These are phyloP conservation scores for Gamsiella multidivaricata DNA, from an alignment of 192 early-diverging fungal species.

Conservation along the genomic window DNA sequence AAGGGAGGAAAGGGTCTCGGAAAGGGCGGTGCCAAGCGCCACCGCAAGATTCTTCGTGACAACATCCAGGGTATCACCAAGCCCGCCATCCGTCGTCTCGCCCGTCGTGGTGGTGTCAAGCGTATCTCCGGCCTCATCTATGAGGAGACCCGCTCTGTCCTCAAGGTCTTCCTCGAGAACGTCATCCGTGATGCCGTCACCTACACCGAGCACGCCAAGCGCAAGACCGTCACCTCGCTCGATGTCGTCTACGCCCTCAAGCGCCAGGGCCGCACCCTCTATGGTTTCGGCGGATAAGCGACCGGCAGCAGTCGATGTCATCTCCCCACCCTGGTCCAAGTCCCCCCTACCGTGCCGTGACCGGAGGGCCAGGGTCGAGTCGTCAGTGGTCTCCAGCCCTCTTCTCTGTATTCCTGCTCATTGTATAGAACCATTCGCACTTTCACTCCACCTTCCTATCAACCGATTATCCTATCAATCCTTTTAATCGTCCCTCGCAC, in stretches of 20 bases:
- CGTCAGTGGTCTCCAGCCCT: slow-evolving; percentile 8
- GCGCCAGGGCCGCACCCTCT: slow-evolving; percentile 96
- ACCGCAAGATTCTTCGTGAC: slow-evolving; percentile 99
- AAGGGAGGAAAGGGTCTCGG: slow-evolving; percentile 99
- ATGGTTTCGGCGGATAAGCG: slow-evolving; percentile 68
- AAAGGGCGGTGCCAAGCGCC: slow-evolving; percentile 99
- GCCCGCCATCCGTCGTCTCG: slow-evolving; percentile 98
- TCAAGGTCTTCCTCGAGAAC: slow-evolving; percentile 99
- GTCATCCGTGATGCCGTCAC: slow-evolving; percentile 99
- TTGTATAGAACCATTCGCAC: slow-evolving; percentile 36
- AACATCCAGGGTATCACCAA: slow-evolving; percentile 99
- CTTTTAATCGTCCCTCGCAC: slow-evolving; percentile 34
- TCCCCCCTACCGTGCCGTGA: slow-evolving; percentile 7
- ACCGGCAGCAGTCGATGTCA: neutral
- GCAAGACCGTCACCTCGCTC: slow-evolving; percentile 98
- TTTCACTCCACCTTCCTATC: neutral
- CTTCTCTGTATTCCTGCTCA: slow-evolving; percentile 22
- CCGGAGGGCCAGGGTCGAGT: neutral
- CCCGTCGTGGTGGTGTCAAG: slow-evolving; percentile 99
- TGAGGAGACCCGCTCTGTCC: slow-evolving; percentile 97
- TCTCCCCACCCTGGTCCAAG: neutral
- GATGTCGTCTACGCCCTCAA: slow-evolving; percentile 99
- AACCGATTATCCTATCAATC: neutral
- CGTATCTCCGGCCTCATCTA: slow-evolving; percentile 99
- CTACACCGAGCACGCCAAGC: slow-evolving; percentile 99